Base-by-base conservation (phyloP, 768 basidiomycete genomes). In the Mycena crocata region DNA sequence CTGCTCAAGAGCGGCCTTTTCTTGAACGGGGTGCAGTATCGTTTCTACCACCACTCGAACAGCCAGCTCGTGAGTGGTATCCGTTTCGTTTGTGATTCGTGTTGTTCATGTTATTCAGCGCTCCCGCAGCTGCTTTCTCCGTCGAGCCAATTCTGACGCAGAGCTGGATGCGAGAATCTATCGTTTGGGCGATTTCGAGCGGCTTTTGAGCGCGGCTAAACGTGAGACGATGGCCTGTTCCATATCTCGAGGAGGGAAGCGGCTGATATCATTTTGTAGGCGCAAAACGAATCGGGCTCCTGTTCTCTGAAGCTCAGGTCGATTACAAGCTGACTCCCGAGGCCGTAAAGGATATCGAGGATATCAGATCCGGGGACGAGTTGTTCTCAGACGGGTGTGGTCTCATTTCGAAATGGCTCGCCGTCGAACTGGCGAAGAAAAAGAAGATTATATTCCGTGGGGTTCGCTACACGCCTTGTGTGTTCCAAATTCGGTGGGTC, bases 41-140 rank as follows among this genome's bases (percentile, higher is more conserved):
- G 90, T 2, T 91, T 91, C 73, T 91, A 90, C 64, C 87, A 88
- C 61, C 90, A 92, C 63, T 90, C 90, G 44, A 90, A 91, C 71
- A 91, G 89, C 65, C 90, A 92, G 67, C 70, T 91, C 73, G 89
- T 89, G 66, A 14, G 81, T 76, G 9, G 24, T 15, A 15, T 14
- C n/a, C 32, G 14, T 14, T 3, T 45, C 30, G 14, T 44, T 0
- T 6, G 1, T 35, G 55, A 31, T 50, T 24, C 9, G 19, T 19
- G 21, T 14, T 30, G 46, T 48, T 68, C 8, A 19, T 30, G 24
- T 17, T 28, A n/a, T 26, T 49, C 49, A 90, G 89, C 80, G 89
- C 45, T 84, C 86, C 28, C 81, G 89, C 23, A 89, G 89, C 30
- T 92, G 89, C 69, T 91, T 89, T 66, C 77, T 91, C 61, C 82